Evolutionary conservation across 495 filamentous ascomycete species (phyloP).

Genomic region (Chaetomium tenue): DNA sequence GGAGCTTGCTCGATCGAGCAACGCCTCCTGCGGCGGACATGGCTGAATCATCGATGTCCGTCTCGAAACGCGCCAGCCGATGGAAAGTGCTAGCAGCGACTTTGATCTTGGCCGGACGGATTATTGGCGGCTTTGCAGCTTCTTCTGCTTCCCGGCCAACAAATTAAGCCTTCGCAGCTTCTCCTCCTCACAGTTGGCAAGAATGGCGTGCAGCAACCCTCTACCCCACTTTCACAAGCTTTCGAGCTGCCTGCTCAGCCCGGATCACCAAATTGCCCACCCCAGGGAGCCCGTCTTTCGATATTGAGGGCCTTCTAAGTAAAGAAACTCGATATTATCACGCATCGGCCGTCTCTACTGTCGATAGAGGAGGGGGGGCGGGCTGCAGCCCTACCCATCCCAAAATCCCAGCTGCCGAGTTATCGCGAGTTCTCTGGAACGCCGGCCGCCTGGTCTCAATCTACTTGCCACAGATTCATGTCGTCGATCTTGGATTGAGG

Average conservation of each 20-base stretch:
- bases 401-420: constrained; percentile 18
- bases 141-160: too few species aligned
- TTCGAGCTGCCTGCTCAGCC: constrained; percentile 9
- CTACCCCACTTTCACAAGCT: constrained; percentile 17
- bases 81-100: constrained; percentile 7
- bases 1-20: constrained; percentile 31
- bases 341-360: constrained; percentile 16
- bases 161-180: neutral
- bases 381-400: constrained; percentile 34
- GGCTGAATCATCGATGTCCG: constrained; percentile 27
- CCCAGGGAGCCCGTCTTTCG: constrained; percentile 13
- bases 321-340: constrained; percentile 33
- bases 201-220: neutral
- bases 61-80: constrained; percentile 26
- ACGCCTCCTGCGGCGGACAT: constrained; percentile 20
- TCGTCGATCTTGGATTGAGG: constrained; percentile 21
- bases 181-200: neutral
- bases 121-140: too few species aligned
- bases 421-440: constrained; percentile 21
- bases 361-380: constrained; percentile 12
- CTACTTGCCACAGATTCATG: constrained; percentile 32
- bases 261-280: constrained; percentile 29
- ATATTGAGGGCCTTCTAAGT: constrained; percentile 35
- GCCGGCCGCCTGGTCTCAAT: constrained; percentile 27
- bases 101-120: neutral